Conservation (phyloP, 129 eudicot species). For the Flaveria bidentis region DNA sequence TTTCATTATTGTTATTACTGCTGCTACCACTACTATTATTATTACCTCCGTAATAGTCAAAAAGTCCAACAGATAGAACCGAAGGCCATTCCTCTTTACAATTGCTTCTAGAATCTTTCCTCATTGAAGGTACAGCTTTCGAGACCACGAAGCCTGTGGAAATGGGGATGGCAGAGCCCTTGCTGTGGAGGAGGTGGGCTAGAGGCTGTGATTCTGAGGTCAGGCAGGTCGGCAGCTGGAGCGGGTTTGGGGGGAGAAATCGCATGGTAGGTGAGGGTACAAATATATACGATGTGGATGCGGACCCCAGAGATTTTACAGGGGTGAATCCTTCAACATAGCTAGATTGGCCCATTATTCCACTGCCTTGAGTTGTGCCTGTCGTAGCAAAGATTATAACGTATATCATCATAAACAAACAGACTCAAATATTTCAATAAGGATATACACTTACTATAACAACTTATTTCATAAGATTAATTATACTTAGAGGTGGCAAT, state of each 20-base stretch:
- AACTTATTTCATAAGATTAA: neutral
- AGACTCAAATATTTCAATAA: neutral
- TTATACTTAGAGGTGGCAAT: neutral
- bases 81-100: conserved; percentile 98
- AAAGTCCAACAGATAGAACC: conserved; percentile 72
- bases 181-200: conserved; percentile 98
- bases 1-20: conserved; percentile 24
- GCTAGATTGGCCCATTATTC: conserved; percentile 48
- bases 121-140: conserved; percentile 81
- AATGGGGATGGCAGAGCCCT: conserved; percentile 85
- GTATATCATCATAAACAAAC: conserved; percentile 13
- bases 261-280: conserved; percentile 94
- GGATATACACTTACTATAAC: neutral
- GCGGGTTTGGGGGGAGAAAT: conserved; percentile 77
- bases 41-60: conserved; percentile 75
- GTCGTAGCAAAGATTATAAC: conserved; percentile 22
- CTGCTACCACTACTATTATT: conserved; percentile 13
- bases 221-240: conserved; percentile 94
- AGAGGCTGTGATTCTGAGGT: conserved; percentile 97
- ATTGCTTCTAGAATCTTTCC: conserved; percentile 57
- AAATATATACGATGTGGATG: conserved; percentile 74
- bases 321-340: conserved; percentile 95
- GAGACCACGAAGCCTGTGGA: conserved; percentile 90
- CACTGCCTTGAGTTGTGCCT: conserved; percentile 87
- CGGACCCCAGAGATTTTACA: conserved; percentile 83